A percentile compares a stretch with the other conserved stretches of the same genome.
phyloP scores from a whole-genome alignment of 2,329 filamentous ascomycete genomes.

The Sphaceloma murrayae region DNA sequence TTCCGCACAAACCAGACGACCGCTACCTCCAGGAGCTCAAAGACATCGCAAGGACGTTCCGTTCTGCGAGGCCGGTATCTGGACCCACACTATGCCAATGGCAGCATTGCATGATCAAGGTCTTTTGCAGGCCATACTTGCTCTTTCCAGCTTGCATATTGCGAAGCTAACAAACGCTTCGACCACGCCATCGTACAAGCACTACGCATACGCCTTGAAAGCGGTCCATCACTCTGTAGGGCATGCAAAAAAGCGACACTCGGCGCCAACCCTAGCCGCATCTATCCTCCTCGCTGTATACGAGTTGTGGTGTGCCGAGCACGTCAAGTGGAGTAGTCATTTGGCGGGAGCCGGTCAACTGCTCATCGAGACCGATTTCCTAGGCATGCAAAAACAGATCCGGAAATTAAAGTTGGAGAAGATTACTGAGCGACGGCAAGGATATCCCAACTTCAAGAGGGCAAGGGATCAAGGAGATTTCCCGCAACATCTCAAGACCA shows the following conservation, averaged over 20 bases:
- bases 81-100: conserved; percentile 71
- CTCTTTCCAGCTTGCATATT: conserved; percentile 77
- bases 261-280: conserved; percentile 76
- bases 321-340: conserved; percentile 92
- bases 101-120: conserved; percentile 77
- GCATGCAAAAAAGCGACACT: conserved; percentile 56
- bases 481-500: conserved; percentile 1
- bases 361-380: conserved; percentile 71
- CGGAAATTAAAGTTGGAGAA: conserved; percentile 52
- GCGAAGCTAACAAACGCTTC: conserved; percentile 67
- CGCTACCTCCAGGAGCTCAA: conserved; percentile 57
- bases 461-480: conserved; percentile 2
- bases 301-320: conserved; percentile 89
- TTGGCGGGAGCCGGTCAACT: conserved; percentile 75
- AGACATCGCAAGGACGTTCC: conserved; percentile 42
- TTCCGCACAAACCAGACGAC: conserved; percentile 68
- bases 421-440: conserved; percentile 23
- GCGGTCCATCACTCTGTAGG: conserved; percentile 67
- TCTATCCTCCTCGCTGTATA: conserved; percentile 82
- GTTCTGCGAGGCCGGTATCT: conserved; percentile 50
- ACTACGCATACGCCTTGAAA: conserved; percentile 80
- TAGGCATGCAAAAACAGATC: conserved; percentile 60
- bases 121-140: conserved; percentile 81
- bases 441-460: conserved; percentile 7
- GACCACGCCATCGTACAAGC: conserved; percentile 72